Evolutionary conservation across 306 rosid genomes (phyloP).

Genomic region (Trifolium repens): DNA sequence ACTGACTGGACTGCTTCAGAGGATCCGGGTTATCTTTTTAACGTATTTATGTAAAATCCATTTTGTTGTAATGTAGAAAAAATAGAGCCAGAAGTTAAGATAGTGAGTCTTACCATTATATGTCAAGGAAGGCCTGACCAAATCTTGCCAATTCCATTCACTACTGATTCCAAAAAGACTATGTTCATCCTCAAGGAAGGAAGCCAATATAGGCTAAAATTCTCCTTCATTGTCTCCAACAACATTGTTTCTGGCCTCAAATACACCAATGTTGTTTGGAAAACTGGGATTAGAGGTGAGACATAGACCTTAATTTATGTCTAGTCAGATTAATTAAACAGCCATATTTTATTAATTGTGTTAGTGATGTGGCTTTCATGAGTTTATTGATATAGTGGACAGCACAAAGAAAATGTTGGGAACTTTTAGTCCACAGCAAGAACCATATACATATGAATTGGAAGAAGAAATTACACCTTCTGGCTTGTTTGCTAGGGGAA

Average conservation of each 20-base stretch:
- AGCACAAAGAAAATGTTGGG: conserved; percentile 79
- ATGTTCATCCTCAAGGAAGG: conserved; percentile 80
- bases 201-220: conserved; percentile 59
- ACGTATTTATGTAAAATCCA: not conserved
- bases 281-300: conserved; percentile 73
- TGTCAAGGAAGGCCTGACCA: conserved; percentile 66
- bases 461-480: conserved; percentile 88
- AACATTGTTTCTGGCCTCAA: conserved; percentile 90
- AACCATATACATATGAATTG: conserved; percentile 68
- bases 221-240: conserved; percentile 64
- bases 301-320: conserved; percentile 18
- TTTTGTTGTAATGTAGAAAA: conserved; percentile 59
- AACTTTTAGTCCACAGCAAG: conserved; percentile 79
- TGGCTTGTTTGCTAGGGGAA: conserved; percentile 81
- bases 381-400: conserved; percentile 65
- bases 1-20: not conserved
- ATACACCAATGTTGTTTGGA: conserved; percentile 81
- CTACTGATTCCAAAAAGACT: conserved; percentile 56
- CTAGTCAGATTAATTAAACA: conserved; percentile 20
- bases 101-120: conserved; percentile 68
- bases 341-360: not conserved
- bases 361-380: conserved; percentile 34
- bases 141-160: conserved; percentile 68
- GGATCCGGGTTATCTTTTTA: not conserved
- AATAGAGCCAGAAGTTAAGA: conserved; percentile 84